These are phyloP conservation scores for Sistotremastrum suecicum DNA, from an alignment of 768 basidiomycete species.

Conservation along the genomic window DNA sequence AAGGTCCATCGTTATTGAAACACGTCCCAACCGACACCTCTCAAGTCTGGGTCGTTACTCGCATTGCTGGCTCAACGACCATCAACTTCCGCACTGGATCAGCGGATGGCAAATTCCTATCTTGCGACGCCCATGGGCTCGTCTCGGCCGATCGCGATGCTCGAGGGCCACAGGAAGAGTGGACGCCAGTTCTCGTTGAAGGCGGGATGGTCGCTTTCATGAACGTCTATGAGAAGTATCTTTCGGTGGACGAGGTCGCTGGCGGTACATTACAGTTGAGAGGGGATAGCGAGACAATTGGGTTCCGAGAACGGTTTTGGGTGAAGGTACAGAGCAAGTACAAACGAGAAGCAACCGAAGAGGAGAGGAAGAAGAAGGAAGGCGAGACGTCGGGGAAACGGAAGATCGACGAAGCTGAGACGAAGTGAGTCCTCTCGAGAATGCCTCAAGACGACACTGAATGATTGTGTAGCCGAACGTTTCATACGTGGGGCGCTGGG, in stretches of 20 bases:
- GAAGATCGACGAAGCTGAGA: constrained; percentile 54
- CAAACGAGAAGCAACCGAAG: constrained; percentile 68
- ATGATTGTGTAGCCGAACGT: constrained; percentile 35
- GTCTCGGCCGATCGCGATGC: constrained; percentile 80
- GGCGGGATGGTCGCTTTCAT: constrained; percentile 81
- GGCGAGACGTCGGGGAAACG: constrained; percentile 25
- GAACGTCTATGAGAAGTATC: constrained; percentile 82
- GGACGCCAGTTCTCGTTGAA: constrained; percentile 70
- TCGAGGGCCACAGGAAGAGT: constrained; percentile 87
- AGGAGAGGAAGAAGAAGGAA: constrained; percentile 52
- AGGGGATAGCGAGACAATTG: constrained; percentile 76
- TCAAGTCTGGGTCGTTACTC: constrained; percentile 86
- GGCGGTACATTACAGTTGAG: constrained; percentile 66
- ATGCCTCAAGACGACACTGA: constrained; percentile 1
- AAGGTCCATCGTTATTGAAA: constrained; percentile 29
- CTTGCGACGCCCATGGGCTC: constrained; percentile 74
- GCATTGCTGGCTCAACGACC: constrained; percentile 69
- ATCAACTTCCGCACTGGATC: constrained; percentile 78
- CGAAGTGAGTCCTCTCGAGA: constrained; percentile 42
- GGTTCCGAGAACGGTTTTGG: constrained; percentile 77
- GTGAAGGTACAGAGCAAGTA: constrained; percentile 84
- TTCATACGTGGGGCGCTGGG: constrained; percentile 80
- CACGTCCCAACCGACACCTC: constrained; percentile 67
- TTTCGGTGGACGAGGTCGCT: constrained; percentile 74
- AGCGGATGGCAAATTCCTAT: constrained; percentile 85